Percentiles rank a stretch among this genome's conserved stretches.
These are phyloP conservation scores for Arachis monticola DNA, from an alignment of 331 rosid species.

Conservation along the genomic window DNA sequence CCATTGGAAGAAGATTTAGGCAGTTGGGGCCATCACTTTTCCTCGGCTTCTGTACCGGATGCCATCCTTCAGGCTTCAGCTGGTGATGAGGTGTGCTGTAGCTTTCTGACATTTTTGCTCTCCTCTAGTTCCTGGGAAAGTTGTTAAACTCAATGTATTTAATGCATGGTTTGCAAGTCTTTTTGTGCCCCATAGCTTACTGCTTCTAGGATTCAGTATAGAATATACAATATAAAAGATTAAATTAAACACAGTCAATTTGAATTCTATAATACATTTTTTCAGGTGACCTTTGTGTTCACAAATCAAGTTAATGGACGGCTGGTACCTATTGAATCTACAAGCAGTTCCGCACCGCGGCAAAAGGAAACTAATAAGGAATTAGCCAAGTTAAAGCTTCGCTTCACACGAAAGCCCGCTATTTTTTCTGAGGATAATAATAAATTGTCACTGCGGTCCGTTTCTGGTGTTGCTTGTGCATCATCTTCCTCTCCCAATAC, in stretches of 20 bases:
- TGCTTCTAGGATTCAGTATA: constrained; percentile 3
- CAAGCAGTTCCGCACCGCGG: constrained; percentile 46
- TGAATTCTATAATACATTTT: constrained; percentile 1
- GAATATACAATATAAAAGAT: no score
- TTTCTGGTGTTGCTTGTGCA: constrained; percentile 41
- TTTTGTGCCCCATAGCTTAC: neutral
- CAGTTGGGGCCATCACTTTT: constrained; percentile 95
- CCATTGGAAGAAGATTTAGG: constrained; percentile 93
- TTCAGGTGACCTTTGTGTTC: constrained; percentile 87
- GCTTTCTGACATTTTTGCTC: constrained; percentile 20
- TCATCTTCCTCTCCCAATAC: constrained; percentile 45
- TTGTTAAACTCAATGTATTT: neutral
- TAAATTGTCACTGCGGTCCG: constrained; percentile 49
- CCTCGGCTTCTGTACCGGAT: constrained; percentile 85
- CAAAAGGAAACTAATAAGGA: constrained; percentile 52
- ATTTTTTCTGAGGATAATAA: constrained; percentile 46
- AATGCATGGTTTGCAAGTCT: neutral
- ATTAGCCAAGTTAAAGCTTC: constrained; percentile 41
- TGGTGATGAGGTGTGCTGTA: constrained; percentile 82
- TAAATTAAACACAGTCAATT: neutral
- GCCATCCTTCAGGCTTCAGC: constrained; percentile 89
- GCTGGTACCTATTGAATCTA: constrained; percentile 78
- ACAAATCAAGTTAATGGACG: constrained; percentile 93
- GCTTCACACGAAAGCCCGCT: constrained; percentile 43
- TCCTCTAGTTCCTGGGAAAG: neutral